Evolutionary conservation across 441 rosid species (phyloP), one percentile per base, ranked within the genome.

Genomic region (Adansonia madagascariensis): DNA sequence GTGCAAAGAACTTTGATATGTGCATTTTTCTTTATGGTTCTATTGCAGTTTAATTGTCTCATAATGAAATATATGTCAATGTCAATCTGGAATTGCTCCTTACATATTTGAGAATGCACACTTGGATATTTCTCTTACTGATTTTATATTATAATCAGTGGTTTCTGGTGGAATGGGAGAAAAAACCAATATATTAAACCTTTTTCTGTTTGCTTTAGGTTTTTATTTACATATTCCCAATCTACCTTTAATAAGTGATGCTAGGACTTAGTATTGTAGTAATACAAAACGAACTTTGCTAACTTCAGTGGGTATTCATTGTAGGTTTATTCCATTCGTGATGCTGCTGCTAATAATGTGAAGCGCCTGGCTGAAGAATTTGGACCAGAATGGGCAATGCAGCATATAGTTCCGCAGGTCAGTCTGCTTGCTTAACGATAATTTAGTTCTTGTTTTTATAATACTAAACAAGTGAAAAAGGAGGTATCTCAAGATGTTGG

Each of bases 321-420:
- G 77, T 70, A 96, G 99, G 99, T 94, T 55, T 90, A 89, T 83
- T 94, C 98, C 31, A 96, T 96, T 76, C 98, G 99, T 75, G 99
- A 96, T 86, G 99, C 99, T 18, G 99, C 98, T 41, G 99, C 99
- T 46, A 94, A 91, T 83, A 96, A 96, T 77, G 86, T 96, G 77
- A 96, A 96, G 89, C 96, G 98, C 49, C 97, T 96, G 22, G 99
- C 97, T 7, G 98, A 96, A 86, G 99, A 96, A 86, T 96, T 96
- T 64, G 99, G 99, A 65, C 94, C 99, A 50, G 97, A 96, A 17
- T 96, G 99, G 99, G 98, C 98, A 64, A 96, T 96, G 99, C 97
- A 89, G 84, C 99, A 96, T 82, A 86, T 96, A 82, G 90, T 94
- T 83, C 98, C 99, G 11, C 98, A 96, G 94, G 97, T 92, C 78